Evolutionary conservation across 192 early-diverging fungal genomes (phyloP).

Genomic region (Dispira parvispora): DNA sequence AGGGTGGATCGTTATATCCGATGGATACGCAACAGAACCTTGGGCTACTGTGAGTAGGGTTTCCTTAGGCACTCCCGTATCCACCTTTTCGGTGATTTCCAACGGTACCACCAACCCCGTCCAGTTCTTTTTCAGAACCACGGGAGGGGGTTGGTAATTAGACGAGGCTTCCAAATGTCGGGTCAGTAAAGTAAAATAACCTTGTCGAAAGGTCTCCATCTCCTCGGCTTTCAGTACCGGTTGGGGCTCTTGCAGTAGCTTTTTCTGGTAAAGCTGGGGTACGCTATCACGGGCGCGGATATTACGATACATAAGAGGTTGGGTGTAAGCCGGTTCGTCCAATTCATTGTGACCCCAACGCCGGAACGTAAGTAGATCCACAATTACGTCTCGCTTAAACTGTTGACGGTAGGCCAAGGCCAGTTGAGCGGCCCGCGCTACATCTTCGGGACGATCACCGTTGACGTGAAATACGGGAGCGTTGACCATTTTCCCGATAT

Average conservation of each 20-base stretch:
- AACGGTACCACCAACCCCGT: slow-evolving; percentile 45
- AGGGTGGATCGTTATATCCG: slow-evolving; percentile 58
- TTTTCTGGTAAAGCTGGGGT: slow-evolving; percentile 70
- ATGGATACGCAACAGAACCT: slow-evolving; percentile 53
- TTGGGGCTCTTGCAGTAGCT: slow-evolving; percentile 34
- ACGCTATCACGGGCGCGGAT: slow-evolving; percentile 74
- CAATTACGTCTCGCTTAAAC: slow-evolving; percentile 88
- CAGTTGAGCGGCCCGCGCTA: slow-evolving; percentile 63
- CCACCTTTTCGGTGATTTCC: slow-evolving; percentile 18
- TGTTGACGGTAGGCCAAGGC: slow-evolving; percentile 83
- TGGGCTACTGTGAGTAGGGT: slow-evolving; percentile 51
- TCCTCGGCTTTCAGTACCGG: slow-evolving; percentile 25
- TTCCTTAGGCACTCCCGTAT: slow-evolving; percentile 46
- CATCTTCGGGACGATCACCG: slow-evolving; percentile 87
- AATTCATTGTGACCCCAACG: slow-evolving; percentile 97
- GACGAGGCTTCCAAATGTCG: slow-evolving; percentile 39
- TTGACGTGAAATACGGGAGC: slow-evolving; percentile 94
- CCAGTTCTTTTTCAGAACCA: slow-evolving; percentile 71
- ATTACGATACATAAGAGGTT: slow-evolving; percentile 91
- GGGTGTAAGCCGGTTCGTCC: slow-evolving; percentile 94
- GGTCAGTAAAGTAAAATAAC: slow-evolving; percentile 43
- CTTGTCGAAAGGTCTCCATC: slow-evolving; percentile 33
- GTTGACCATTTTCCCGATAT: slow-evolving; percentile 94
- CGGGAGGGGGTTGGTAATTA: slow-evolving; percentile 32
- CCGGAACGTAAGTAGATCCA: slow-evolving; percentile 89